A percentile compares a stretch with the other conserved stretches of the same genome.
These are phyloP conservation scores for Colletotrichum neosansevieriae DNA, from an alignment of 2,329 filamentous ascomycete species.

Conservation along the genomic window DNA sequence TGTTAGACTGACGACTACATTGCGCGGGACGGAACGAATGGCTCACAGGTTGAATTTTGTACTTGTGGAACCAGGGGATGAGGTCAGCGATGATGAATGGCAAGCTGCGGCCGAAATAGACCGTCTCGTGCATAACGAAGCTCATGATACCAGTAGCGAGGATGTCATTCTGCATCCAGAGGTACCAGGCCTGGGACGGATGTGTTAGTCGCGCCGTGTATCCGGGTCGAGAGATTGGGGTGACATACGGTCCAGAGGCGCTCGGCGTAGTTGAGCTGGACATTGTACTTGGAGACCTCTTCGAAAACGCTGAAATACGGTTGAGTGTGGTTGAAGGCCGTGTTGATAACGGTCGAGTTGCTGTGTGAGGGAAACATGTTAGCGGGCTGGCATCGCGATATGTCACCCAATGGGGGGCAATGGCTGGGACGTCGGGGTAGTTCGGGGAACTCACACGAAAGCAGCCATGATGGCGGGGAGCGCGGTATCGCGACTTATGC, in stretches of 20 bases:
- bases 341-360: conserved; percentile 62
- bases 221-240: conserved; percentile 17
- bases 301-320: conserved; percentile 70
- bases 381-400: conserved; percentile 15
- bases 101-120: conserved; percentile 93
- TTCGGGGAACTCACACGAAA: conserved; percentile 29
- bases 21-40: background rate
- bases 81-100: conserved; percentile 94
- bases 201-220: conserved; percentile 29
- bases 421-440: background rate
- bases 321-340: conserved; percentile 60
- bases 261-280: conserved; percentile 88
- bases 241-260: conserved; percentile 84
- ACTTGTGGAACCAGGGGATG: conserved; percentile 89
- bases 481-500: conserved; percentile 22
- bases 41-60: conserved; percentile 90
- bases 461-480: conserved; percentile 37
- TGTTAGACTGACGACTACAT: background rate
- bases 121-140: conserved; percentile 91
- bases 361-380: conserved; percentile 47
- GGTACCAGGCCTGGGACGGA: conserved; percentile 81
- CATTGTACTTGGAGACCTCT: conserved; percentile 78
- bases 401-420: conserved; percentile 16
- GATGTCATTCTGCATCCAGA: conserved; percentile 97
- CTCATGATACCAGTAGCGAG: conserved; percentile 98